Evolutionary conservation across 331 rosid species (phyloP).

Genomic region (Telfairia occidentalis): DNA sequence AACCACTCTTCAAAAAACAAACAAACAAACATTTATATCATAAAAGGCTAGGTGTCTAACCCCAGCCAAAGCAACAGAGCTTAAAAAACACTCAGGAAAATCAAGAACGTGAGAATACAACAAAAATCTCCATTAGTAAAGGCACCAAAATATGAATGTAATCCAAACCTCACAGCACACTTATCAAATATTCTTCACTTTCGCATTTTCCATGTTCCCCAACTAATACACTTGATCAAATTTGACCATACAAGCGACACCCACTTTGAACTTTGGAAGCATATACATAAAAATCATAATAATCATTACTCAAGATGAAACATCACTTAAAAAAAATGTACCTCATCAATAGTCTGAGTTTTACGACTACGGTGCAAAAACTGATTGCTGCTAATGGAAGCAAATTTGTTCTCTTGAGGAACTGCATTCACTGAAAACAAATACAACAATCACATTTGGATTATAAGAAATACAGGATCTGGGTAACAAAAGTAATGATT

Average conservation of each 20-base stretch:
- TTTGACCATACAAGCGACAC: neutral
- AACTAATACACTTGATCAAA: neutral
- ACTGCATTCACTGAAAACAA: constrained; percentile 31
- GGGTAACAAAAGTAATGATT: neutral
- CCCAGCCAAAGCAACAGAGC: neutral
- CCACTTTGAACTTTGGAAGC: neutral
- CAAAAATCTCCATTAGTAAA: neutral
- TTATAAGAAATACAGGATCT: neutral
- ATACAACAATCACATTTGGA: neutral
- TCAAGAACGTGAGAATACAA: neutral
- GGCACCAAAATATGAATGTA: neutral
- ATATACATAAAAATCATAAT: constrained; percentile 18
- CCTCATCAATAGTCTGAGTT: constrained; percentile 90
- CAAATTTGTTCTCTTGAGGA: constrained; percentile 56
- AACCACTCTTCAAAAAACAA: neutral
- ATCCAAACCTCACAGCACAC: neutral
- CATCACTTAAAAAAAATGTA: constrained; percentile 9
- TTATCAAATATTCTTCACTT: neutral
- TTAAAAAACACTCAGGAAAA: neutral
- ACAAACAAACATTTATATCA: neutral
- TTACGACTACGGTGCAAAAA: constrained; percentile 72
- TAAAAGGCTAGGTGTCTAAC: neutral
- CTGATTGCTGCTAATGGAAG: constrained; percentile 56
- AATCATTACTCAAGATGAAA: neutral
- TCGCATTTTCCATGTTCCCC: neutral